A percentile compares a stretch with the other conserved stretches of the same genome.
Conservation (phyloP, 2,329 filamentous ascomycete genomes). For the Trichoderma sp. region DNA sequence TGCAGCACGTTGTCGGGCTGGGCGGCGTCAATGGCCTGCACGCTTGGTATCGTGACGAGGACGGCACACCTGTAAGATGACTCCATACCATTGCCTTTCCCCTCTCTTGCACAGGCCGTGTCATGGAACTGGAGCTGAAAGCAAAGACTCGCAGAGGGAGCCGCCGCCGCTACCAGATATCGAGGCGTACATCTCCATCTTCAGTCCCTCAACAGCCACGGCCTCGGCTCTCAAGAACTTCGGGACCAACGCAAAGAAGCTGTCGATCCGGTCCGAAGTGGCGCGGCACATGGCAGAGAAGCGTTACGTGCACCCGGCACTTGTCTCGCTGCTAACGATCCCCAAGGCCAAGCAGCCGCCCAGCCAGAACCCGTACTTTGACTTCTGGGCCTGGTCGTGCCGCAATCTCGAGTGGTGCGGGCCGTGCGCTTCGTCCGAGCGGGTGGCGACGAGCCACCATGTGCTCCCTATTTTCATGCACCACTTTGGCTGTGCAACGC, state of each 20-base stretch:
- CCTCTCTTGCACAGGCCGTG: background rate
- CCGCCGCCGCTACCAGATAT: conserved; percentile 57
- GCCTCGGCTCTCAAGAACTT: conserved; percentile 61
- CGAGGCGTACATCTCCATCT: conserved; percentile 64
- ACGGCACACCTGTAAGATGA: conserved; percentile 34
- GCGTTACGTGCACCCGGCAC: conserved; percentile 48
- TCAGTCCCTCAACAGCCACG: conserved; percentile 58
- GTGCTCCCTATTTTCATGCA: conserved; percentile 72
- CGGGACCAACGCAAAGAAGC: conserved; percentile 60
- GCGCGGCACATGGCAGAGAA: conserved; percentile 54
- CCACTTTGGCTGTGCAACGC: conserved; percentile 72
- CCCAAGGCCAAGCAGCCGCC: conserved; percentile 45
- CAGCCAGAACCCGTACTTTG: conserved; percentile 61
- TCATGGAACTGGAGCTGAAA: background rate
- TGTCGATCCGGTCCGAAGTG: conserved; percentile 55
- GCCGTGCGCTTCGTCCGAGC: conserved; percentile 50
- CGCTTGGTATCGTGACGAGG: conserved; percentile 45
- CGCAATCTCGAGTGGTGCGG: conserved; percentile 64
- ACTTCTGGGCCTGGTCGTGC: conserved; percentile 65
- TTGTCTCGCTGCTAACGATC: conserved; percentile 39
- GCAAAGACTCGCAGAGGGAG: conserved; percentile 33
- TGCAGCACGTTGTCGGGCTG: conserved; percentile 44
- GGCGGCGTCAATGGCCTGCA: conserved; percentile 47
- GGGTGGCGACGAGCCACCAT: conserved; percentile 59
- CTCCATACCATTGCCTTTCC: background rate